Percentiles rank a stretch among this genome's conserved stretches.
Conservation (phyloP, 1,139 yeast genomes). For the Candida smagusa region DNA sequence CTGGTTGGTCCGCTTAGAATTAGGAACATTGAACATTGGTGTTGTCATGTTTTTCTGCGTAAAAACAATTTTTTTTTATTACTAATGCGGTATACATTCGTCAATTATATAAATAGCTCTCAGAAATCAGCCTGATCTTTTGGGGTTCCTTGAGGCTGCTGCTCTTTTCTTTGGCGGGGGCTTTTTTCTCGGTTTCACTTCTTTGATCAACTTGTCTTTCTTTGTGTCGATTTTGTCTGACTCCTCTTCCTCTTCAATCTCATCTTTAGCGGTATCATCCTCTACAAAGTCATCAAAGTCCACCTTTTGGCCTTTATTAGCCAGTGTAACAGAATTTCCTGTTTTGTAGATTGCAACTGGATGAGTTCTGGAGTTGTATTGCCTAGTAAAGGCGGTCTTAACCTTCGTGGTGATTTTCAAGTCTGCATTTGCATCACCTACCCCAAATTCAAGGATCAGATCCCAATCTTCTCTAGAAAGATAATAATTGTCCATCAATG, state of each 20-base stretch:
- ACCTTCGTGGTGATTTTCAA: constrained; percentile 64
- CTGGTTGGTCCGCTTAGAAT: constrained; percentile 16
- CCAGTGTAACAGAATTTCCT: constrained; percentile 48
- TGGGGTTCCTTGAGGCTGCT: constrained; percentile 1
- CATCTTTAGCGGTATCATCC: constrained; percentile 47
- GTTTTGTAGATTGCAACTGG: constrained; percentile 84
- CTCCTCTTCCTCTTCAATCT: constrained; percentile 28
- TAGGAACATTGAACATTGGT: constrained; percentile 31
- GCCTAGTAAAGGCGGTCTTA: constrained; percentile 82
- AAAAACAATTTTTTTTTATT: neutral
- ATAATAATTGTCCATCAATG: constrained; percentile 76
- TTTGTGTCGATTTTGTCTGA: constrained; percentile 34
- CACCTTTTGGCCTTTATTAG: constrained; percentile 39
- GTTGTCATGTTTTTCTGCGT: constrained; percentile 15
- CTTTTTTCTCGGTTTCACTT: constrained; percentile 22
- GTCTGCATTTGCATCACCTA: constrained; percentile 54
- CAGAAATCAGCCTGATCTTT: constrained; percentile 5
- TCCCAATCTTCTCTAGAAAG: constrained; percentile 93
- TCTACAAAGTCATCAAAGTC: constrained; percentile 63
- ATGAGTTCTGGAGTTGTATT: constrained; percentile 70
- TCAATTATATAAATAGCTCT: neutral
- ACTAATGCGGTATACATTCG: neutral
- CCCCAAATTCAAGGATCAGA: constrained; percentile 72
- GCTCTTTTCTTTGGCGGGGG: constrained; percentile 11
- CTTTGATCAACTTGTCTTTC: constrained; percentile 45